Evolutionary conservation across 2,329 filamentous ascomycete genomes (phyloP), one percentile per base, ranked within the genome.

Genomic region (Monilinia polystroma): DNA sequence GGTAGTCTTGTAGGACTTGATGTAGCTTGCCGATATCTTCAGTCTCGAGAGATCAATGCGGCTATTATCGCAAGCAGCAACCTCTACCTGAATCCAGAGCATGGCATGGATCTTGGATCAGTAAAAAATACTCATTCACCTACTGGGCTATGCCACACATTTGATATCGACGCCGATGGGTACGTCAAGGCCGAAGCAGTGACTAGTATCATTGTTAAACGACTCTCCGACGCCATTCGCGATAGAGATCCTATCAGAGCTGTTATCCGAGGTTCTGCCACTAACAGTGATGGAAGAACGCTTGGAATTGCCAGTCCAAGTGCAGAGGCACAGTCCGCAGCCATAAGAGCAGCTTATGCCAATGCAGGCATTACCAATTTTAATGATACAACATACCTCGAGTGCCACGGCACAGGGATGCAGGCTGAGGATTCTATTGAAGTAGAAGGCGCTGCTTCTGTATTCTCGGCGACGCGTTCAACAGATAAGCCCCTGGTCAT

Each of bases 1-100:
- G 82, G 81, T 6, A 83, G 82, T 55, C 76, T 87, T n/a, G 80
- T 85, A 3, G 80, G 81, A 0, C 76, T 87, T 2, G 82, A 87
- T 70, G 75, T 83, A 38, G 64, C 64, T 12, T 41, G 55, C 26
- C 64, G 55, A 16, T 66, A 66, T 35, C 47, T 66, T n/a, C 35
- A 66, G 3, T 16, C 64, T 23, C 77, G 79, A 1, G 81, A 85
- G 60, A 77, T 78, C 0, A 77, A 73, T 52, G 53, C 54, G 7
- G 68, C 68, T 10, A 63, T 78, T 53, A 75, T 77, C 23, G 70
- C 66, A 55, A 74, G 71, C 2, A 57, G 67, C 4, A 77, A 75
- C 66, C 53, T 76, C 2, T 70, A 74, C 26, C 59, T 76, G 2
- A 64, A 53, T 29, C 65, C 69, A 2, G 68, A 70, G 35, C 67